Conservation (phyloP, 345 rosid species). For the Physaria fendleri region DNA sequence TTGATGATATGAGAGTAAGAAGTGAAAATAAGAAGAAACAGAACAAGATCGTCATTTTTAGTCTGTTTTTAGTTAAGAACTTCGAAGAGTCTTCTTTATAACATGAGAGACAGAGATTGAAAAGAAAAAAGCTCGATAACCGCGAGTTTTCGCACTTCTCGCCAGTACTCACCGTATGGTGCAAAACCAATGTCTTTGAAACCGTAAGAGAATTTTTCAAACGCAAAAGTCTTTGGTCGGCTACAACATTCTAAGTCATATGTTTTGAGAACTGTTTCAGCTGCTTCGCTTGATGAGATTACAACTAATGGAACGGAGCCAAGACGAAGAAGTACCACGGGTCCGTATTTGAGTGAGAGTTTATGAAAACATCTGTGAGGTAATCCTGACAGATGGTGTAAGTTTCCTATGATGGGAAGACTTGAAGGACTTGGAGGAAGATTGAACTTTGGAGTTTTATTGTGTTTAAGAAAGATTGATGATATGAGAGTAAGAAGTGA, state of each 20-base stretch:
- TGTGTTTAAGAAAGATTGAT: background rate
- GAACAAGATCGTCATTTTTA: slow-evolving; percentile 22
- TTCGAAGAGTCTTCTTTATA: too few species aligned
- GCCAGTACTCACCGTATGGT: too few species aligned
- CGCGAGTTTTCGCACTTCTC: too few species aligned
- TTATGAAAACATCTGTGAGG: slow-evolving; percentile 31
- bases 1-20: background rate
- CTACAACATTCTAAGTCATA: too few species aligned
- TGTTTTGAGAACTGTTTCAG: slow-evolving; percentile 34
- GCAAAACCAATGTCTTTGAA: too few species aligned
- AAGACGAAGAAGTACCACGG: slow-evolving; percentile 34
- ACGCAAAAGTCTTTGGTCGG: too few species aligned
- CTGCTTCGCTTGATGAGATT: slow-evolving; percentile 43
- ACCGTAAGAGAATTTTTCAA: too few species aligned
- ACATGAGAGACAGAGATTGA: too few species aligned
- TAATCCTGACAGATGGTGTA: slow-evolving; percentile 29
- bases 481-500: background rate
- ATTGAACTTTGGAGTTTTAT: background rate
- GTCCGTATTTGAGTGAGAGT: slow-evolving; percentile 43
- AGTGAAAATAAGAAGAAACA: slow-evolving; percentile 14
- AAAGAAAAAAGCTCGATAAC: too few species aligned
- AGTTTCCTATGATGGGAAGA: slow-evolving; percentile 53
- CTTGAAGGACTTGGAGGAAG: slow-evolving; percentile 45
- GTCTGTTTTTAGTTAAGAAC: too few species aligned
- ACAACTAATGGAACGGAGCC: slow-evolving; percentile 31